Conservation (phyloP, 75 land plant genomes). For the Larix kaempferi region DNA sequence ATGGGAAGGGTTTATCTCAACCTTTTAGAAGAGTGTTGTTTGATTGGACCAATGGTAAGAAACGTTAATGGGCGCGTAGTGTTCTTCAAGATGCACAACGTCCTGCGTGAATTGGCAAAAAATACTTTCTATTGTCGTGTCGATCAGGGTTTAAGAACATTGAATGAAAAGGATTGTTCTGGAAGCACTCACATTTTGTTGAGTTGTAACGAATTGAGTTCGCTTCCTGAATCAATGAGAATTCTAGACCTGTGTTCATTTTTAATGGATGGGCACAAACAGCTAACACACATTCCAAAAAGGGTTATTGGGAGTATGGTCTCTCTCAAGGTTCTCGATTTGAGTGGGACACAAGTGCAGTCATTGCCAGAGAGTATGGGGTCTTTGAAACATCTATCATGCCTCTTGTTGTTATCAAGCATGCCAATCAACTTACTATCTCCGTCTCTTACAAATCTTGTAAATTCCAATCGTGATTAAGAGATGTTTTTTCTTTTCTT, state of each 20-base stretch:
- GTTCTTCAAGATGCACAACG: conserved; percentile 2
- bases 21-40: background rate
- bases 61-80: background rate
- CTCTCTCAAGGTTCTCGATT: background rate
- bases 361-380: background rate
- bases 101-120: conserved; percentile 6
- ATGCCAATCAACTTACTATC: background rate
- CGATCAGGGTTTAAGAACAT: background rate
- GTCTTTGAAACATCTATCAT: background rate
- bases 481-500: no score
- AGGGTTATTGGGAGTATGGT: background rate
- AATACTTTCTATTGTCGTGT: background rate
- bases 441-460: background rate
- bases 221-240: background rate
- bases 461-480: no score
- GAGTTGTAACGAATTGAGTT: background rate
- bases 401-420: background rate
- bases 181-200: background rate
- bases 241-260: background rate
- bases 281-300: background rate
- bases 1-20: background rate
- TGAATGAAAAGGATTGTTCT: background rate
- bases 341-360: background rate
- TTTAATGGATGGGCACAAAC: background rate
- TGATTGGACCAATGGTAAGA: background rate